Percentiles rank a stretch among this genome's conserved stretches.
phyloP scores from a whole-genome alignment of 768 basidiomycete species.

The Lactarius akahatsu region DNA sequence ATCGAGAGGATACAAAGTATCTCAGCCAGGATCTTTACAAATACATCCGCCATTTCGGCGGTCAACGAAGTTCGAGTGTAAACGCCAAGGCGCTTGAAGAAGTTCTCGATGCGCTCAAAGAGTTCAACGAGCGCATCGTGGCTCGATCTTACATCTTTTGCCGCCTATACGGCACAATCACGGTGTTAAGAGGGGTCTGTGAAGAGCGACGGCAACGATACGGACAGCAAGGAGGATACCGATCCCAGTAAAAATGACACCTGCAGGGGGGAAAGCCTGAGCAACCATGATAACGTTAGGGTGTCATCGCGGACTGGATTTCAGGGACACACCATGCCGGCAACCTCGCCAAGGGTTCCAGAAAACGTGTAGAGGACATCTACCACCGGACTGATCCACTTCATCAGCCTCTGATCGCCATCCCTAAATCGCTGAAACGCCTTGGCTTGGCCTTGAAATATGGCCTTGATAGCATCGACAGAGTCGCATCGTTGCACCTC shows the following conservation, averaged over 20 bases:
- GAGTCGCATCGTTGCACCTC: no score
- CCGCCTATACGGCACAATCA: not conserved
- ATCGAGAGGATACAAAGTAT: constrained; percentile 10
- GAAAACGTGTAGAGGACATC: no score
- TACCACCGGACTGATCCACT: no score
- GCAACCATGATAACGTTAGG: no score
- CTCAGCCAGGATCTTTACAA: constrained; percentile 2
- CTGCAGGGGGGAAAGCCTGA: not conserved
- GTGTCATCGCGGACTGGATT: no score
- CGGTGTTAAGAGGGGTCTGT: not conserved
- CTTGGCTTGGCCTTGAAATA: constrained; percentile 3
- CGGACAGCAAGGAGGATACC: constrained; percentile 7
- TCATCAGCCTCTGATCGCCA: no score
- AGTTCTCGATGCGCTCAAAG: not conserved
- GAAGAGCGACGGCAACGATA: not conserved
- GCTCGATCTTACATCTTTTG: not conserved
- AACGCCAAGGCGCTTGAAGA: constrained; percentile 3
- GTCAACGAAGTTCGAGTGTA: not conserved
- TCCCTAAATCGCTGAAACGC: not conserved
- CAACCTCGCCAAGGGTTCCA: not conserved
- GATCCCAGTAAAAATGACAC: not conserved
- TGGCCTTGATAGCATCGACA: no score
- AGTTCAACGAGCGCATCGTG: constrained; percentile 6
- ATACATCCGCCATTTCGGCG: not conserved
- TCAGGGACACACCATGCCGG: not conserved